Evolutionary conservation across 805 yeast genomes (phyloP), one percentile per base, ranked within the genome.

Genomic region (Millerozyma miso): DNA sequence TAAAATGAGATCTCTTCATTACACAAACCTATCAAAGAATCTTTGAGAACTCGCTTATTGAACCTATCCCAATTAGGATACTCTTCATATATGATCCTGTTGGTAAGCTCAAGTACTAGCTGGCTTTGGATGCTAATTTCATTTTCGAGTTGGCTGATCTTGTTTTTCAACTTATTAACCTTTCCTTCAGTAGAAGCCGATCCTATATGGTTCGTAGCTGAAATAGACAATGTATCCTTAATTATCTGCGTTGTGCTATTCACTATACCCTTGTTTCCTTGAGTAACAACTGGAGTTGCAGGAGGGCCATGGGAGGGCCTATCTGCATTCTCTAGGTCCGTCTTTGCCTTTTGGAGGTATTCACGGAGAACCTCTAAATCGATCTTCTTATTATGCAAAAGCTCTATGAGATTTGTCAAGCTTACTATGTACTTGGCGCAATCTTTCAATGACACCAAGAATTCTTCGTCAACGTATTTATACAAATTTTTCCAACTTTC

Each of bases 381-480:
- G 19, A 91, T 77, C 53, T 87, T 90, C 60, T 90, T 90, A 58
- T 88, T 89, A 56, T 91, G 98, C 50, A 91, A 88, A 43, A 86
- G 73, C 56, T 85, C 89, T 41, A 93, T 77, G 45, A 91, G 67
- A 47, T 75, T 79, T 54, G 72, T 65, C 37, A 71, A 58, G 23
- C 68, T 60, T 4, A 70, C 56, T 38, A 71, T 69, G 46, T 68
- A 93, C 63, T 87, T 90, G 48, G 91, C 88, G 63, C 93, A 74
- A 62, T 93, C 98, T 51, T 86, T 84, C 50, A 93, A 65, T 10
- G 95, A 81, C 1, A 87, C 85, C 38, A 88, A 73, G 55, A 88
- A 93, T 33, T 88, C 83, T 51, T 82, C 85, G 54, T 91, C 97
- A 43, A 88, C 70, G 39, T 69, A 69, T 33, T 69, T 65, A 45